Base-by-base conservation (phyloP, 1,284 basidiomycete species). In the Trichosporon sp. region DNA sequence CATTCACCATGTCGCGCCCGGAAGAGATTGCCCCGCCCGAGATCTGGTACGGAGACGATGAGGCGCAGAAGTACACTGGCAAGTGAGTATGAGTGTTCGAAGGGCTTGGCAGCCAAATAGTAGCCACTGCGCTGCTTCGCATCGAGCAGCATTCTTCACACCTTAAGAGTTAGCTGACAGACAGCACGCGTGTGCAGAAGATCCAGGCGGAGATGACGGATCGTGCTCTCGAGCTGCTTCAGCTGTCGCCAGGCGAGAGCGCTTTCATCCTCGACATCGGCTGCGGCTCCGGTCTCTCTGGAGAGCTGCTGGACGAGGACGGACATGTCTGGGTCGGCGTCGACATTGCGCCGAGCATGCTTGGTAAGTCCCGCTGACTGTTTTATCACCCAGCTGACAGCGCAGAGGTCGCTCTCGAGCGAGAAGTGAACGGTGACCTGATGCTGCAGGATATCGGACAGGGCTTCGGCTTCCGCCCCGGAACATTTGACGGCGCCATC, bases 121-220 rank as follows among this genome's bases (percentile, higher is more conserved):
- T 10, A 10, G 54, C 21, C 11, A 14, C 5, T 67, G 43, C n/a
- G 37, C 31, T 16, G 19, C 38, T 85, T 86, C 72, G 74, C 3
- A 14, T 4, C 10, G 40, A 12, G 40, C 40, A 14, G 40, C 40
- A 37, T 37, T 7, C 35, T 37, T 26, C 26, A 26, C 26, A 26
- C 26, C 26, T 26, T 26, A 26, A 26, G 35, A 37, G 35, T 46
- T 7, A 63, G 48, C 48, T 61, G 38, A 64, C 66, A 77, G 78
- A 4, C 72, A 75, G 74, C 68, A 75, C 96, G 31, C 94, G 97
- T 71, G 94, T 98, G 75, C 96, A 99, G 82, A 91, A 92, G 78
- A 96, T 99, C 74, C 97, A 99, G 83, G 92, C 95, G 5, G 92
- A 97, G 77, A 99, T 99, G 97, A 98, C 96, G 4, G 92, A 96